Base-by-base conservation (phyloP, 805 yeast genomes). In the Sugiyamaella qingdaonensis region DNA sequence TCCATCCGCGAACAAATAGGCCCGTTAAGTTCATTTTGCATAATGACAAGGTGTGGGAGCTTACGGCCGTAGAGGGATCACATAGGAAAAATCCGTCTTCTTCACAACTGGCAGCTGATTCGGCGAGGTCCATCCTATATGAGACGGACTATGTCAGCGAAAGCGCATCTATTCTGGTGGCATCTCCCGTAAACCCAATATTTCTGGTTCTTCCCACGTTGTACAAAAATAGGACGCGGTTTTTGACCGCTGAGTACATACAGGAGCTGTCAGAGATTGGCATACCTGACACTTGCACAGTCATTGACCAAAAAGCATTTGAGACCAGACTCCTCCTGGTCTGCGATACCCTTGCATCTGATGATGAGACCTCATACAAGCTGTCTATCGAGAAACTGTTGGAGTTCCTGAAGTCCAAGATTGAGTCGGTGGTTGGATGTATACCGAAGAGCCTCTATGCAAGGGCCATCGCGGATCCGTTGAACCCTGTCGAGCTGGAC, bases 151-250 rank as follows among this genome's bases (percentile, higher is more conserved):
- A 31, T 19, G 16, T 31, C 10, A 32, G 14, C 24, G 33, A 32
- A 5, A 64, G 64, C 46, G 61, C 63, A 2, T 24, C 54, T 4
- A 16, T 67, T 10, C 48, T 57, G 5, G 63, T 61, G 3, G 58
- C 65, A 4, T 58, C 64, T 8, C 67, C 68, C 1, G 46, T 66
- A 13, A 59, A 66, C 46, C 64, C 67, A 1, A 33, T 65, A 10
- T 66, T 59, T 50, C 48, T 67, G 9, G 48, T 64, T 1, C 47
- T 68, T 16, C 59, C 58, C 1, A 54, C 59, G 3, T 54, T 68
- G 11, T 56, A 44, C 42, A 49, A 14, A 13, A 48, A 58, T 45
- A 41, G 56, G 11, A 13, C 27, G 11, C 54, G 57, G 31, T 54
- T 56, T 24, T 51, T 66, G 37, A 63, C 67, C 4, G 46, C 58